phyloP scores from a whole-genome alignment of 2,329 filamentous ascomycete species.

The Orbilia quercus region DNA sequence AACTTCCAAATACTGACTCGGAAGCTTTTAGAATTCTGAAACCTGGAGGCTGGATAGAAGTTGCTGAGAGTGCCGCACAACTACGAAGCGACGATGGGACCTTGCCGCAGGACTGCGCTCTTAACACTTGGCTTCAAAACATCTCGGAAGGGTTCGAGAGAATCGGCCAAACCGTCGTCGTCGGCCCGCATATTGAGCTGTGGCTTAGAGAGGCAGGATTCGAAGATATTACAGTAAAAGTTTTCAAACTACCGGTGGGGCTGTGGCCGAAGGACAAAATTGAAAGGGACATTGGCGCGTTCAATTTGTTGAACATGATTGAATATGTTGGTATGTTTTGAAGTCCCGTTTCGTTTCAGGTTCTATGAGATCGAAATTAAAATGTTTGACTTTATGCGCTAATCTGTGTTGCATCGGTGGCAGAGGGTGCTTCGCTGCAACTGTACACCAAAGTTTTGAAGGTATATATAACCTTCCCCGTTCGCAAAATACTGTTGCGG shows the following conservation, averaged over 20 bases:
- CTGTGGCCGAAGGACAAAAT: conserved; percentile 67
- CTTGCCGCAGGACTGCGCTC: conserved; percentile 26
- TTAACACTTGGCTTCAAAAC: conserved; percentile 55
- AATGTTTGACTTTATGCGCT: conserved; percentile 39
- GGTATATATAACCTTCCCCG: conserved; percentile 20
- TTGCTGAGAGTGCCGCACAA: conserved; percentile 57
- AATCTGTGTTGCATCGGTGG: conserved; percentile 33
- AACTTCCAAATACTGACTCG: neutral
- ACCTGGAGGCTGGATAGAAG: conserved; percentile 67
- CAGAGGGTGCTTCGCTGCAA: conserved; percentile 53
- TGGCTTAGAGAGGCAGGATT: conserved; percentile 65
- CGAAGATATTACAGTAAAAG: conserved; percentile 67
- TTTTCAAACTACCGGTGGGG: conserved; percentile 70
- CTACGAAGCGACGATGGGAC: conserved; percentile 54
- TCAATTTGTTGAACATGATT: conserved; percentile 59
- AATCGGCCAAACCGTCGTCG: conserved; percentile 38
- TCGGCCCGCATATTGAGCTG: conserved; percentile 45
- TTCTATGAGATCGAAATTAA: neutral
- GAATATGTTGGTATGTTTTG: conserved; percentile 58
- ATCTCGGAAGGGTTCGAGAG: conserved; percentile 48
- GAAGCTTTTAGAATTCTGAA: conserved; percentile 60
- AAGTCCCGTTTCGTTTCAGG: neutral
- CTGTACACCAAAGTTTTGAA: conserved; percentile 50
- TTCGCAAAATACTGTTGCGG: neutral
- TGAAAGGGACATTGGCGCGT: conserved; percentile 59